These are phyloP conservation scores for Plasmodium gaboni DNA, from an alignment of 169 alveolate genomes.

Conservation along the genomic window DNA sequence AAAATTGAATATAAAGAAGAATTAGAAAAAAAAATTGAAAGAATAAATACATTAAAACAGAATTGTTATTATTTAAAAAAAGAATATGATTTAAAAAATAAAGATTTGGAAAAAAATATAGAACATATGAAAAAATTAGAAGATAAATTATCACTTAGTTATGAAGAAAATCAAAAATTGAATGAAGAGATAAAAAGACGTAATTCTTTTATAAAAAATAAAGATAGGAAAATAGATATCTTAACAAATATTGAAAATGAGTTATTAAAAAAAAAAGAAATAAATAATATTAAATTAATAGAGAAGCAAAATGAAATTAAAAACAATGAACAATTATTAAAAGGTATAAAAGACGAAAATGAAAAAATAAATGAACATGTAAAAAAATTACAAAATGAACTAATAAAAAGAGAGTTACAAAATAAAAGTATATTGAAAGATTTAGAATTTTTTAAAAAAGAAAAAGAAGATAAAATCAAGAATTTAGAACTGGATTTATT, in stretches of 20 bases:
- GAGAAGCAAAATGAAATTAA: conserved; percentile 9
- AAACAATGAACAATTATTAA: not conserved
- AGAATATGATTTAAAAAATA: conserved; percentile 4
- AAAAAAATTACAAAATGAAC: conserved; percentile 5
- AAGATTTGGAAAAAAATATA: conserved; percentile 5
- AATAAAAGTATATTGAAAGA: conserved; percentile 9
- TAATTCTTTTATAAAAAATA: conserved; percentile 22
- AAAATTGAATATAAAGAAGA: conserved; percentile 9
- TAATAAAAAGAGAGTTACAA: conserved; percentile 20
- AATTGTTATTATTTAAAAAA: conserved; percentile 15
- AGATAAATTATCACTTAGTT: not conserved
- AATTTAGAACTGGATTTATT: conserved; percentile 1
- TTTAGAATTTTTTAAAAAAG: conserved; percentile 16
- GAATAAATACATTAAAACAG: not conserved
- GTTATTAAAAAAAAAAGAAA: conserved; percentile 31
- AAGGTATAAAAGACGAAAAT: conserved; percentile 16
- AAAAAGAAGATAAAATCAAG: conserved; percentile 10
- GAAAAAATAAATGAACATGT: conserved; percentile 8
- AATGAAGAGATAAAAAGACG: conserved; percentile 39
- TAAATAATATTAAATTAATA: conserved; percentile 4
- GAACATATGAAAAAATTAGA: conserved; percentile 2
- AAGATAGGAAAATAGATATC: conserved; percentile 23
- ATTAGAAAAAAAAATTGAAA: not conserved
- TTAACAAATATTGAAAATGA: conserved; percentile 31
- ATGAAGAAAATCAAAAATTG: conserved; percentile 20